These are phyloP conservation scores for Coemansia sp. DNA, from an alignment of 192 early-diverging fungal species.

Conservation along the genomic window DNA sequence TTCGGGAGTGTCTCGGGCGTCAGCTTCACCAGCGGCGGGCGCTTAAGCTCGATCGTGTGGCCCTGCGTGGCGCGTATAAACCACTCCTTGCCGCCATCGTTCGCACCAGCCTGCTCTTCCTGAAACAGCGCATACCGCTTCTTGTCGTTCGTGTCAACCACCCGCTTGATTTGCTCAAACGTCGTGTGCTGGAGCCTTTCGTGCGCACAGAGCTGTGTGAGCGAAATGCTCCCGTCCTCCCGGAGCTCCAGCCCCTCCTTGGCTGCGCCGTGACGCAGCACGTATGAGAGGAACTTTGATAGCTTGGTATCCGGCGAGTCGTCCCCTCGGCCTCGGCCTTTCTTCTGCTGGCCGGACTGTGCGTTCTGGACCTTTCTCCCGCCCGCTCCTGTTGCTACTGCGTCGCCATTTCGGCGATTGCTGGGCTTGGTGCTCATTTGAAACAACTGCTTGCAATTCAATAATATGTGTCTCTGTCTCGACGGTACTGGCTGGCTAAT, in stretches of 20 bases:
- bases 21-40: constrained; percentile 32
- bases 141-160: constrained; percentile 81
- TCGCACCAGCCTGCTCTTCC: constrained; percentile 3
- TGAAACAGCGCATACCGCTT: constrained; percentile 71
- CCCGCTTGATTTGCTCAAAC: constrained; percentile 62
- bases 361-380: neutral
- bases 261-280: constrained; percentile 81
- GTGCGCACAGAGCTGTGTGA: constrained; percentile 65
- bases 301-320: constrained; percentile 55
- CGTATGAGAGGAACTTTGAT: constrained; percentile 78
- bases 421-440: constrained; percentile 1
- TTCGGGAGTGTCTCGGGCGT: constrained; percentile 28
- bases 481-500: neutral
- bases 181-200: constrained; percentile 61
- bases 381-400: neutral
- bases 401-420: neutral
- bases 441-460: neutral
- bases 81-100: constrained; percentile 34
- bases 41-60: constrained; percentile 62
- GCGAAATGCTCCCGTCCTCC: constrained; percentile 70
- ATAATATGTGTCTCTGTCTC: neutral
- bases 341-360: neutral
- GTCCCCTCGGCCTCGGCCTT: neutral
- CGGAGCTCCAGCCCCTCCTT: constrained; percentile 74
- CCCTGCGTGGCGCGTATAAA: constrained; percentile 87